These are phyloP conservation scores for Ephemerocybe angulata DNA, from an alignment of 768 basidiomycete genomes.

Conservation along the genomic window DNA sequence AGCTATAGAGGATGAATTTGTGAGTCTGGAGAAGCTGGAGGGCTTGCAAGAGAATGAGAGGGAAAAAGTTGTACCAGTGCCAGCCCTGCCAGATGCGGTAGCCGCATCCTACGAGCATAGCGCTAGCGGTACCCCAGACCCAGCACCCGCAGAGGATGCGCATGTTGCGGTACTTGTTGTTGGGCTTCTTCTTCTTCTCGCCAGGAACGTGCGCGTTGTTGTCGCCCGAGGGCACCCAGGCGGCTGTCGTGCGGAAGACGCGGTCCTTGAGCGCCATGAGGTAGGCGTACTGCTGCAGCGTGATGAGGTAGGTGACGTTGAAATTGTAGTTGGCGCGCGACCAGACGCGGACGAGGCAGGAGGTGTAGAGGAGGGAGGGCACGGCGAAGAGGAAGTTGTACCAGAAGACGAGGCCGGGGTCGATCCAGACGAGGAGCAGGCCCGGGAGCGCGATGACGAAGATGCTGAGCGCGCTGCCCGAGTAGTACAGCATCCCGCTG, in stretches of 20 bases:
- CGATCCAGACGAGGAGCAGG: constrained; percentile 19
- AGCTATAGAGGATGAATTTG: constrained; percentile 1
- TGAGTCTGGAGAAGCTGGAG: constrained; percentile 1
- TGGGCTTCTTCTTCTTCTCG: constrained; percentile 20
- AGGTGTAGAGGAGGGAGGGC: constrained; percentile 24
- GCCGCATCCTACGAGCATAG: constrained; percentile 15
- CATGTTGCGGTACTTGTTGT: constrained; percentile 28
- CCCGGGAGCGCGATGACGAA: constrained; percentile 22
- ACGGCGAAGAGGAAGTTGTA: constrained; percentile 25
- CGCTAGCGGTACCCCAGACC: constrained; percentile 19
- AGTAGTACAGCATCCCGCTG: constrained; percentile 26
- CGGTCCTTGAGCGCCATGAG: constrained; percentile 28
- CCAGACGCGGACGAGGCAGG: constrained; percentile 25
- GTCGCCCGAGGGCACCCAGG: constrained; percentile 26
- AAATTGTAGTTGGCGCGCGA: constrained; percentile 22
- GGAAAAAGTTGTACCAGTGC: constrained; percentile 19
- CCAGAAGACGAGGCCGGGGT: constrained; percentile 21
- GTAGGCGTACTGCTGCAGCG: constrained; percentile 26
- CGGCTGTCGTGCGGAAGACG: constrained; percentile 23
- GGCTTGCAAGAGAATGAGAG: constrained; percentile 6
- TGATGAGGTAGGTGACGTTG: constrained; percentile 24
- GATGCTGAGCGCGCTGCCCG: constrained; percentile 20
- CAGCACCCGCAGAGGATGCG: constrained; percentile 24
- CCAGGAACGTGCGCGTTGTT: constrained; percentile 18
- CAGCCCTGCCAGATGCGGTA: constrained; percentile 20